These are phyloP conservation scores for Wickerhamomyces rabaulensis DNA, from an alignment of 805 yeast genomes.

Conservation along the genomic window DNA sequence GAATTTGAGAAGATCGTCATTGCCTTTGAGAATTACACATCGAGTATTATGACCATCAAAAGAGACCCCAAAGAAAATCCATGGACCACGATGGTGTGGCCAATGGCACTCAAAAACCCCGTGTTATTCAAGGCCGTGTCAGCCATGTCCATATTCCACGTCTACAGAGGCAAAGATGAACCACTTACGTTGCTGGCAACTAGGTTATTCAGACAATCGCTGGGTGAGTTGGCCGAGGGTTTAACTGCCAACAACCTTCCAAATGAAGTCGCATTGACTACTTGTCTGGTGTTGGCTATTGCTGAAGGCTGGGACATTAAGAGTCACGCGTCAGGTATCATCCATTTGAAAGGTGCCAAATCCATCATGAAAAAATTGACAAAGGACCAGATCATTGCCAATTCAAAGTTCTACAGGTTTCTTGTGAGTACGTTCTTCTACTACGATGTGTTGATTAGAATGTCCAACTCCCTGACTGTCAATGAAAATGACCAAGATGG, in stretches of 20 bases:
- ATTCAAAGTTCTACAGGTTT: conserved; percentile 17
- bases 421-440: conserved; percentile 53
- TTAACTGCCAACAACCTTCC: conserved; percentile 41
- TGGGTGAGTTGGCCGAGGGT: conserved; percentile 55
- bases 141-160: conserved; percentile 58
- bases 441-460: conserved; percentile 60
- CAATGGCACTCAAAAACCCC: conserved; percentile 48
- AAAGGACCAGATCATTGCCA: conserved; percentile 5
- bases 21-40: conserved; percentile 41
- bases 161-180: conserved; percentile 4
- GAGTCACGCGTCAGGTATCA: conserved; percentile 55
- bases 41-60: conserved; percentile 55
- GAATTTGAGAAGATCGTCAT: conserved; percentile 20
- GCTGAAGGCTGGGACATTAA: conserved; percentile 69
- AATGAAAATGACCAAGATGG: conserved; percentile 24
- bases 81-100: conserved; percentile 55
- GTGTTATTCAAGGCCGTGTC: conserved; percentile 59
- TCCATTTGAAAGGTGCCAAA: conserved; percentile 63
- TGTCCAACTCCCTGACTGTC: conserved; percentile 47
- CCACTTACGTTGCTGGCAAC: neutral
- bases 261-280: conserved; percentile 61
- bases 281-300: conserved; percentile 58
- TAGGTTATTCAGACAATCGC: conserved; percentile 48
- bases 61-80: conserved; percentile 65
- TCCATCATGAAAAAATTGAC: conserved; percentile 46